phyloP scores from a whole-genome alignment of 352 stramenopile genomes.

The Phytophthora kernoviae region DNA sequence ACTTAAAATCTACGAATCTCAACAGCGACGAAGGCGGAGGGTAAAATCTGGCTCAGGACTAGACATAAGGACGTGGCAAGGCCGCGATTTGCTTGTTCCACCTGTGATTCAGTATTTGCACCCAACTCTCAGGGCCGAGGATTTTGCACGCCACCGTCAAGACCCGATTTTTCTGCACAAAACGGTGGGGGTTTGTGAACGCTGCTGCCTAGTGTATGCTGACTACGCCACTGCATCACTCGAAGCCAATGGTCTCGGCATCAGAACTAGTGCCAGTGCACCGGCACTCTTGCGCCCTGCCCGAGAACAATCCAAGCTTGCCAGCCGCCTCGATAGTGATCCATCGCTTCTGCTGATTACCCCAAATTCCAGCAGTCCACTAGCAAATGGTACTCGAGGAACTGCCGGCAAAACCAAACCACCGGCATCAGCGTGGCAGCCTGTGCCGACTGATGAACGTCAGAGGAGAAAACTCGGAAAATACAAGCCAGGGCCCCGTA shows the following conservation, averaged over 20 bases:
- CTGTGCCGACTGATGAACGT: constrained; percentile 37
- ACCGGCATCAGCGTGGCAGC: constrained; percentile 62
- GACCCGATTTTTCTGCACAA: constrained; percentile 97
- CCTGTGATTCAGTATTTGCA: constrained; percentile 93
- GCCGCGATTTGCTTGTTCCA: constrained; percentile 81
- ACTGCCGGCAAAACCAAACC: constrained; percentile 37
- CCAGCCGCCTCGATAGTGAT: constrained; percentile 38
- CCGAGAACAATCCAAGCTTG: constrained; percentile 54
- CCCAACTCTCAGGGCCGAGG: constrained; percentile 77
- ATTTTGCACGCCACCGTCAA: constrained; percentile 88
- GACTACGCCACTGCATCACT: constrained; percentile 82
- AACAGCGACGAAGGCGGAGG: constrained; percentile 13
- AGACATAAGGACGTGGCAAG: constrained; percentile 19
- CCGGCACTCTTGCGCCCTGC: constrained; percentile 72
- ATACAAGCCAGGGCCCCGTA: constrained; percentile 25
- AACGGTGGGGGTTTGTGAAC: constrained; percentile 89
- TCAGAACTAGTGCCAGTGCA: constrained; percentile 40
- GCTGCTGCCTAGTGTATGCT: constrained; percentile 94
- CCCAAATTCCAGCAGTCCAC: constrained; percentile 9
- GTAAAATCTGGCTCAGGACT: constrained; percentile 6
- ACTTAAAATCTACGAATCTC: constrained; percentile 21
- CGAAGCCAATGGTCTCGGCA: constrained; percentile 68
- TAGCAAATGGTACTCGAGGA: constrained; percentile 1
- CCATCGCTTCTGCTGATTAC: constrained; percentile 29
- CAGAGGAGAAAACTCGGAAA: constrained; percentile 11